phyloP scores from a whole-genome alignment of 345 rosid species.

The Tarenaya hassleriana region DNA sequence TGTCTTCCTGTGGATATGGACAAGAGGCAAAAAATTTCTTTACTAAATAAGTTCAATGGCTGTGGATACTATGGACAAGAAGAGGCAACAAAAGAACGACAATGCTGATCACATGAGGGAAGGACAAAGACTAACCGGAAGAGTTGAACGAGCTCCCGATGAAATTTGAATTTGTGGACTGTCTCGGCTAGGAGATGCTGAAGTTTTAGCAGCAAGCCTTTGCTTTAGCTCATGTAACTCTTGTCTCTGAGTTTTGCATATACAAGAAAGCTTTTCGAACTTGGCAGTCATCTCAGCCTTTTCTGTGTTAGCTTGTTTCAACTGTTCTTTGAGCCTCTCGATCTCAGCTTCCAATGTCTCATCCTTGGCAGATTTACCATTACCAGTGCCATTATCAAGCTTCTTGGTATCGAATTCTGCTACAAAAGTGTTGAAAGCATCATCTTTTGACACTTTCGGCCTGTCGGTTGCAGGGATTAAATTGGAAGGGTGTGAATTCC shows the following conservation, averaged over 20 bases:
- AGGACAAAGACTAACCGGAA: constrained; percentile 34
- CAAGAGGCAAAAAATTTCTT: constrained; percentile 14
- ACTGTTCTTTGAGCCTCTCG: constrained; percentile 63
- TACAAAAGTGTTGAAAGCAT: constrained; percentile 64
- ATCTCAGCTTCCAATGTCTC: constrained; percentile 59
- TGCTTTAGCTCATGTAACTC: constrained; percentile 96
- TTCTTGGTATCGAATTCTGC: constrained; percentile 78
- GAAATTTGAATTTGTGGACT: constrained; percentile 38
- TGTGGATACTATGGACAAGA: background rate
- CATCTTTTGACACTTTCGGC: constrained; percentile 48
- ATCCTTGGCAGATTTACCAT: constrained; percentile 37
- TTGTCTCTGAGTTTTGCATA: constrained; percentile 91
- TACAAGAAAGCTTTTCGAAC: constrained; percentile 87
- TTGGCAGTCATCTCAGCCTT: constrained; percentile 73
- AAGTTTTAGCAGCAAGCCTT: constrained; percentile 48
- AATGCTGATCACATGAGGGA: background rate
- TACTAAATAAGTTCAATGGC: constrained; percentile 4
- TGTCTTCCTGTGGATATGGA: constrained; percentile 36
- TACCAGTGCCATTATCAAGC: constrained; percentile 33
- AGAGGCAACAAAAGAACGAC: constrained; percentile 8
- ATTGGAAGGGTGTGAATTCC: constrained; percentile 35
- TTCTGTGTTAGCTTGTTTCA: constrained; percentile 65
- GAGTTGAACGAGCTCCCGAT: constrained; percentile 35
- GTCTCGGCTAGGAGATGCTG: constrained; percentile 50
- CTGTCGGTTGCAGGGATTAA: constrained; percentile 33